Base-by-base conservation (phyloP, 768 basidiomycete species). In the Asterophora lycoperdoides region DNA sequence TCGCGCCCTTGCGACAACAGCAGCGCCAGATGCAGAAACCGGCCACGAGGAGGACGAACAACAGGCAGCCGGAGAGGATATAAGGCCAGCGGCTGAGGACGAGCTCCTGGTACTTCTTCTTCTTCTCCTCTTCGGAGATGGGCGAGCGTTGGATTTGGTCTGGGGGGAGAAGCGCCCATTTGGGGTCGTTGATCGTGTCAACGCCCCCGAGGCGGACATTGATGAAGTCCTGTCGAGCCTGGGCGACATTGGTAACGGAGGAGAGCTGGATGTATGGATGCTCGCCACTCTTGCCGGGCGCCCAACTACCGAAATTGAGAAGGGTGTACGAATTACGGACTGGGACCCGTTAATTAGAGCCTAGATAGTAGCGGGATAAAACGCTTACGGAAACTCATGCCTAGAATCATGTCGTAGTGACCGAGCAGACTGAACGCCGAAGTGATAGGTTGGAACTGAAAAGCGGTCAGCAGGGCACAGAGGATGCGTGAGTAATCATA, bases 371-470 rank as follows among this genome's bases (percentile, higher is more conserved):
- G 14, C 2, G 15, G 23, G 3, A 26, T 42, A 8, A 23, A 29
- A 32, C 36, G 32, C 7, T 33, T 85, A 89, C 87, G 48, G 70
- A 90, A 88, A 46, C 76, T 77, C 86, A 89, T 88, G 54, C 88
- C 88, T 41, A 89, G 74, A 57, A 90, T 87, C 74, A 89, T 82
- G 56, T 91, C 88, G 54, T 86, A 91, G 60, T 84, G 75, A 54
- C 86, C 84, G 20, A 86, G 75, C 35, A 88, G 54, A 69, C 84
- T 83, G 68, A 89, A 88, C 4, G 87, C 86, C 3, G 81, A 79
- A 11, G 87, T 86, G 54, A 89, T 86, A 2, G 88, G 89, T 73
- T 91, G 89, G 74, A 88, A 91, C 79, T 88, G 55, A 32, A 49
- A 10, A 23, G 18, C n/a, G 64, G 40, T 61, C 49, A 26, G 20